A percentile compares a stretch with the other conserved stretches of the same genome.
These are phyloP conservation scores for Grosmannia huntii DNA, from an alignment of 2,329 filamentous ascomycete species.

Conservation along the genomic window DNA sequence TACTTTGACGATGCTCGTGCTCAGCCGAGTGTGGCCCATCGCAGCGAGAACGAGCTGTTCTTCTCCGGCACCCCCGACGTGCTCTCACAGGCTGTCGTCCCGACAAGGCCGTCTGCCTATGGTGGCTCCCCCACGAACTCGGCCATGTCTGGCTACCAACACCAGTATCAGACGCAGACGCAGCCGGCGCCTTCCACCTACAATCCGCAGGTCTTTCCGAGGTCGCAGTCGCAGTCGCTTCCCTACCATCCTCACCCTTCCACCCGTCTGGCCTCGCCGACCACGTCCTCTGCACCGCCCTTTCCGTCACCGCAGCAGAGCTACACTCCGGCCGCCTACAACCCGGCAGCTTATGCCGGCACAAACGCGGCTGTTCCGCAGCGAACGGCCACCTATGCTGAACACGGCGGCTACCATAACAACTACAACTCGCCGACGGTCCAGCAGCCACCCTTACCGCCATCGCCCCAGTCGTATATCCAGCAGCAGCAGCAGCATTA, in stretches of 20 bases:
- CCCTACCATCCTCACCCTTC: constrained; percentile 22
- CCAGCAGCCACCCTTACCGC: constrained; percentile 1
- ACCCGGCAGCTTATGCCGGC: constrained; percentile 45
- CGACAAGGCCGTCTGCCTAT: constrained; percentile 22
- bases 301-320: constrained; percentile 23
- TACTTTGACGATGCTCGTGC: constrained; percentile 29
- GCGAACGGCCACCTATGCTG: constrained; percentile 36
- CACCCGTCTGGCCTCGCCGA: constrained; percentile 24
- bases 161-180: constrained; percentile 35
- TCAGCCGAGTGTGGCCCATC: constrained; percentile 10
- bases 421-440: constrained; percentile 23
- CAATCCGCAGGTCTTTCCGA: constrained; percentile 55
- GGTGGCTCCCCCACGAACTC: constrained; percentile 22
- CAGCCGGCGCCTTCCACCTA: constrained; percentile 41
- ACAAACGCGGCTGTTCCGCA: constrained; percentile 29
- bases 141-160: constrained; percentile 38
- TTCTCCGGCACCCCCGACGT: constrained; percentile 34
- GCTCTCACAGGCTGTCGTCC: constrained; percentile 10
- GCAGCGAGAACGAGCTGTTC: constrained; percentile 50
- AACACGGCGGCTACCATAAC: constrained; percentile 28
- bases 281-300: constrained; percentile 19
- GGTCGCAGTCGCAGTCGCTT: constrained; percentile 39
- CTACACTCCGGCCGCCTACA: constrained; percentile 38
- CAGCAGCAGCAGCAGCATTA: constrained; percentile 9
- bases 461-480: constrained; percentile 5